These are phyloP conservation scores for Aschersonia sp. DNA, from an alignment of 2,329 filamentous ascomycete species.

Conservation along the genomic window DNA sequence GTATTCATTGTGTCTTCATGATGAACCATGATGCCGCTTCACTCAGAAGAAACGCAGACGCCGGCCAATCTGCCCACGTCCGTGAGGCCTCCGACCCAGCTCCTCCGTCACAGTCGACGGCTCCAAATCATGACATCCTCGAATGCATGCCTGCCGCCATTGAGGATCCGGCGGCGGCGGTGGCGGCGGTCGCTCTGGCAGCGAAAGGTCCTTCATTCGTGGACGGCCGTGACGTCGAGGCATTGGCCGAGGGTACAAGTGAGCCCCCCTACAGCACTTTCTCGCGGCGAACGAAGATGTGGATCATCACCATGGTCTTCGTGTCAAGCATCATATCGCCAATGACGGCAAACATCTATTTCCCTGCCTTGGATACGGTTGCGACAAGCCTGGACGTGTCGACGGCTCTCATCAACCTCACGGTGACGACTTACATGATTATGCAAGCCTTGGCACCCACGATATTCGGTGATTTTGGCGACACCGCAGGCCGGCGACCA, in stretches of 20 bases:
- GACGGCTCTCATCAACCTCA: slow-evolving; percentile 28
- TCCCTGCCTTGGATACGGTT: slow-evolving; percentile 25
- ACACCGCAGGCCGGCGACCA: slow-evolving; percentile 44
- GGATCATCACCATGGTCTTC: slow-evolving; percentile 37
- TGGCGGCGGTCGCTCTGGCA: background rate
- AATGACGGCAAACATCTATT: slow-evolving; percentile 44
- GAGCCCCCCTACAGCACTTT: slow-evolving; percentile 15
- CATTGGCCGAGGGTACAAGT: slow-evolving; percentile 8
- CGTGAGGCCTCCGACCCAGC: background rate
- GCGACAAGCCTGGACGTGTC: slow-evolving; percentile 23
- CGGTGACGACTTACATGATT: slow-evolving; percentile 47
- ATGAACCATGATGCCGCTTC: slow-evolving; percentile 1
- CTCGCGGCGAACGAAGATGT: slow-evolving; percentile 26
- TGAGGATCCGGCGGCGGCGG: background rate
- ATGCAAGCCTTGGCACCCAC: slow-evolving; percentile 47
- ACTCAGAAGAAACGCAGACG: background rate
- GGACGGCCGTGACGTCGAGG: slow-evolving; percentile 6
- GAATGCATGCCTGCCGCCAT: background rate
- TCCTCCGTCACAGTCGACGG: background rate
- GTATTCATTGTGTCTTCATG: background rate
- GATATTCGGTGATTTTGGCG: slow-evolving; percentile 46
- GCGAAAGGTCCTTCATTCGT: background rate
- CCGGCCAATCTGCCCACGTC: background rate
- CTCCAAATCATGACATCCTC: background rate
- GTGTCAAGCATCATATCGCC: slow-evolving; percentile 40